These are phyloP conservation scores for Linum usitatissimum DNA, from an alignment of 345 rosid species.

Conservation along the genomic window DNA sequence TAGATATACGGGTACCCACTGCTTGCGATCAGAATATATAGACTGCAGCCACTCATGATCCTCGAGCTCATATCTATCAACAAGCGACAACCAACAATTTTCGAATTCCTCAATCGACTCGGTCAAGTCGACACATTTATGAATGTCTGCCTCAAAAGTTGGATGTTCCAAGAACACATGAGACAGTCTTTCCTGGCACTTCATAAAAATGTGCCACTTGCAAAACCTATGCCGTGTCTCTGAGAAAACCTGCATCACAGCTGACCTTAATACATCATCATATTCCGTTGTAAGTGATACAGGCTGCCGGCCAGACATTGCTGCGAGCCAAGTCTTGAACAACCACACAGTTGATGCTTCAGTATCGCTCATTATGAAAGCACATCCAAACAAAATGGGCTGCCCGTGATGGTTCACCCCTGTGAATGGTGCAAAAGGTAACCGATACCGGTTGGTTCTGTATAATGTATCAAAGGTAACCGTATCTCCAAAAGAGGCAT, in stretches of 20 bases:
- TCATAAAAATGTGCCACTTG: conserved; percentile 48
- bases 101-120: conserved; percentile 47
- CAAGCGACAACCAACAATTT: conserved; percentile 37
- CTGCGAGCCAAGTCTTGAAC: conserved; percentile 44
- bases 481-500: conserved; percentile 42
- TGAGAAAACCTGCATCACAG: conserved; percentile 46
- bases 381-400: conserved; percentile 51
- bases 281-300: conserved; percentile 49
- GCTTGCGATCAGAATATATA: conserved; percentile 38
- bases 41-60: conserved; percentile 52
- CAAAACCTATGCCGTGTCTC: conserved; percentile 47
- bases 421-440: conserved; percentile 48
- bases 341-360: conserved; percentile 56
- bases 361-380: conserved; percentile 41
- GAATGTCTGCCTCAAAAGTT: conserved; percentile 38
- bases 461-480: conserved; percentile 43
- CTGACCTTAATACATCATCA: conserved; percentile 41
- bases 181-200: conserved; percentile 42
- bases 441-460: conserved; percentile 35
- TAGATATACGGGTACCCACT: conserved; percentile 54
- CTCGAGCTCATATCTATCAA: conserved; percentile 38
- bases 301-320: conserved; percentile 47
- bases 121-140: conserved; percentile 38
- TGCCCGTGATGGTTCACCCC: conserved; percentile 65
- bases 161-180: conserved; percentile 37